Evolutionary conservation across 306 rosid genomes (phyloP).

Genomic region (Prunus persica): DNA sequence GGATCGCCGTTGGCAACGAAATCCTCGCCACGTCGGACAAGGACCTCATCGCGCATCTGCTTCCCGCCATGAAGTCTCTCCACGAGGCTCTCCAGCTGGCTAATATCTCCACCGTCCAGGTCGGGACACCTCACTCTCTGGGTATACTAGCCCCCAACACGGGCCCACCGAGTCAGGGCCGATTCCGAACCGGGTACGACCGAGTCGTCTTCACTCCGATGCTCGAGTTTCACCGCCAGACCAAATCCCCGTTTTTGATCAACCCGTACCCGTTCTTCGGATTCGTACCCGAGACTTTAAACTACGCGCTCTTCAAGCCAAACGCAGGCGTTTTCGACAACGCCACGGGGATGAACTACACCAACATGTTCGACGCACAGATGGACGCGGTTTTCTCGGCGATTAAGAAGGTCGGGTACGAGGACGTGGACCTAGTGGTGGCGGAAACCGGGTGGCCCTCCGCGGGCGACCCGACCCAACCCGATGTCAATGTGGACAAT

Average conservation of each 20-base stretch:
- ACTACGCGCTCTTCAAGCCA: constrained; percentile 64
- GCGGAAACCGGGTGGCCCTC: constrained; percentile 94
- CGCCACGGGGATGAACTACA: constrained; percentile 51
- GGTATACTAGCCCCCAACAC: constrained; percentile 63
- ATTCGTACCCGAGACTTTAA: constrained; percentile 19
- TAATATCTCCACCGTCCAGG: constrained; percentile 48
- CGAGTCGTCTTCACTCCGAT: constrained; percentile 55
- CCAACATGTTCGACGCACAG: constrained; percentile 91
- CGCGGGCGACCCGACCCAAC: constrained; percentile 66
- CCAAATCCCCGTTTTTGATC: constrained; percentile 65
- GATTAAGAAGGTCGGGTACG: constrained; percentile 75
- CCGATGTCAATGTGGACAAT: constrained; percentile 54
- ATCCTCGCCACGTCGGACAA: constrained; percentile 83
- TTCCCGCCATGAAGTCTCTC: constrained; percentile 73
- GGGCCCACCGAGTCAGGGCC: constrained; percentile 65
- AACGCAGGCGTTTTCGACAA: constrained; percentile 74
- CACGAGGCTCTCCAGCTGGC: constrained; percentile 48
- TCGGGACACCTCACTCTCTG: constrained; percentile 69
- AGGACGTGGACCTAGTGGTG: constrained; percentile 64
- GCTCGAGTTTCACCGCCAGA: constrained; percentile 51
- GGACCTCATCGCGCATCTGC: constrained; percentile 54
- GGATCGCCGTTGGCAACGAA: constrained; percentile 82
- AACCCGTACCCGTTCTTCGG: constrained; percentile 93
- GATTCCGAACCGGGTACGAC: constrained; percentile 73
- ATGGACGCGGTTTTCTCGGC: constrained; percentile 84